Base-by-base conservation (phyloP, 768 basidiomycete species). In the Gloeophyllum trabeum region DNA sequence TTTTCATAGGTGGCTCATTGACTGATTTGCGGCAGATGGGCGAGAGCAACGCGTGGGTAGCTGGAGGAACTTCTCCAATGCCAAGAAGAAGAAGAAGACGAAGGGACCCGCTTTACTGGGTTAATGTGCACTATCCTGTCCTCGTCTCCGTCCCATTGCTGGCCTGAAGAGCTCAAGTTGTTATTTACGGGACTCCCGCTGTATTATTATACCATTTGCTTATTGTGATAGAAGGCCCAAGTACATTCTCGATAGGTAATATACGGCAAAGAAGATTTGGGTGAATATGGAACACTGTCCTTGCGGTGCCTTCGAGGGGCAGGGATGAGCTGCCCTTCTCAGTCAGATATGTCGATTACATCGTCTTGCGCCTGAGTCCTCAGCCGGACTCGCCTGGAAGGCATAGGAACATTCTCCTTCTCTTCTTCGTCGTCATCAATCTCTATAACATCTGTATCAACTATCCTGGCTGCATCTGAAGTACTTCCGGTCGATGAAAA, bases 41-140 rank as follows among this genome's bases (percentile, higher is more conserved):
- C 70, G 89, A 49, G 89, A 92, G 46, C 66, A 83, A 49, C 79
- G 89, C 24, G 88, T 92, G 23, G 87, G 72, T 51, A 85, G 79
- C 53, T 92, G 89, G 89, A 74, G 89, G 43, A 66, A 64, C 20
- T 92, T 92, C 54, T 60, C 73, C 10, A 77, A 65, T 46, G 63
- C 63, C 39, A 66, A 71, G 28, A 90, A 87, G 72, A 92, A 90
- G 67, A 88, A 88, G 62, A 89, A 86, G 61, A 48, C 67, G 41
- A 87, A 88, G 61, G 65, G 61, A 65, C 36, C 58, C 86, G 45
- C 78, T 88, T 39, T 85, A 83, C 52, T 84, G 57, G 73, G 19
- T 24, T 40, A 25, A 24, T 10, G 10, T 39, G n/a, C n/a, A n/a
- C n/a, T n/a, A n/a, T n/a, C n/a, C n/a, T n/a, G n/a, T n/a, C n/a